A percentile compares a stretch with the other conserved stretches of the same genome.
Conservation (phyloP, 768 basidiomycete genomes). For the Boletus rubescentipes region DNA sequence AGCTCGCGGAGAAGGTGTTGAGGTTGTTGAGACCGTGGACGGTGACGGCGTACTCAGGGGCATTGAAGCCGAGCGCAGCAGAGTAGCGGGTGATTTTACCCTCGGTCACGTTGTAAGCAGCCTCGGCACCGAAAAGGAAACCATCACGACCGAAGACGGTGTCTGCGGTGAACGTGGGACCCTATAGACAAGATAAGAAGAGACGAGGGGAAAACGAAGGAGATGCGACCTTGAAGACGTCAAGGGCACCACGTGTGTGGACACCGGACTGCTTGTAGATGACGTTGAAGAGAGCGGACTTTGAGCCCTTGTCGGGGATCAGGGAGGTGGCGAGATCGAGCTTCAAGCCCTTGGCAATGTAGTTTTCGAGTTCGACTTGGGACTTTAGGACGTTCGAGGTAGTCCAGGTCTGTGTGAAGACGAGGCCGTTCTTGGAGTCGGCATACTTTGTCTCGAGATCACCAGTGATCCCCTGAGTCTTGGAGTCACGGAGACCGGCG, state of each 20-base stretch:
- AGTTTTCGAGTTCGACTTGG: slow-evolving; percentile 93
- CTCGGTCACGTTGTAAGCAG: slow-evolving; percentile 94
- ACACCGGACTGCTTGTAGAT: slow-evolving; percentile 95
- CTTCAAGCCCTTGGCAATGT: slow-evolving; percentile 97
- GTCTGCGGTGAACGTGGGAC: slow-evolving; percentile 96
- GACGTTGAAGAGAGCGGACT: slow-evolving; percentile 79
- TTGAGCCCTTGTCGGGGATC: slow-evolving; percentile 82
- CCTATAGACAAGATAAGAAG: slow-evolving; percentile 46
- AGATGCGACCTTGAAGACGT: slow-evolving; percentile 83
- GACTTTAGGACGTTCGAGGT: slow-evolving; percentile 91
- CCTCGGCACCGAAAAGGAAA: slow-evolving; percentile 95
- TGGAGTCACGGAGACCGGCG: slow-evolving; percentile 75
- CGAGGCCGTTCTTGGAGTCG: slow-evolving; percentile 89
- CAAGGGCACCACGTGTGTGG: slow-evolving; percentile 87
- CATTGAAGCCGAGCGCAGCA: slow-evolving; percentile 90
- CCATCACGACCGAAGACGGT: slow-evolving; percentile 95
- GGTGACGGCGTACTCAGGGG: slow-evolving; percentile 93
- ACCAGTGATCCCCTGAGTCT: slow-evolving; percentile 71
- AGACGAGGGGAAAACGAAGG: not conserved
- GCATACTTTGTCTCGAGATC: slow-evolving; percentile 96
- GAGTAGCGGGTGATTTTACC: slow-evolving; percentile 92
- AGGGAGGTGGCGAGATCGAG: slow-evolving; percentile 84
- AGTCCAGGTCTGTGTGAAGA: slow-evolving; percentile 95
- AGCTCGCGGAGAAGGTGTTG: slow-evolving; percentile 90
- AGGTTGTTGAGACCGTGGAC: slow-evolving; percentile 94